These are phyloP conservation scores for Coccomyxa subellipsoidea DNA, from an alignment of 163 green algal species.

Conservation along the genomic window DNA sequence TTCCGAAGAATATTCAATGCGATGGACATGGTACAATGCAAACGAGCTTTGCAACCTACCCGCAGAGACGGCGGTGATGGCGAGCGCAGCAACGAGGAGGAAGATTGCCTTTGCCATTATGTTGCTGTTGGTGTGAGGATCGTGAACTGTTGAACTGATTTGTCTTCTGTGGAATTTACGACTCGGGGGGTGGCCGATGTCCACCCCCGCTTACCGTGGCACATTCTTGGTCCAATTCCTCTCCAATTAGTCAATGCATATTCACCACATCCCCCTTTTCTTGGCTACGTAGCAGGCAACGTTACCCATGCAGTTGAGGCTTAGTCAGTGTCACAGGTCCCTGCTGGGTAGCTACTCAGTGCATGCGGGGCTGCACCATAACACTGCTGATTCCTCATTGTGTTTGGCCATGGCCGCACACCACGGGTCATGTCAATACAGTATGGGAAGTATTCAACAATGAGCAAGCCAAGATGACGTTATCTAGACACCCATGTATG, in stretches of 20 bases:
- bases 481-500: too few species aligned
- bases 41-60: not conserved
- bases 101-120: not conserved
- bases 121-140: not conserved
- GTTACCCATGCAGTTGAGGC: not conserved
- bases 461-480: too few species aligned
- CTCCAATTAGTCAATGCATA: not conserved
- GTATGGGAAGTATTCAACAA: too few species aligned
- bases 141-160: not conserved
- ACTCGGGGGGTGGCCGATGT: too few species aligned
- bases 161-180: too few species aligned
- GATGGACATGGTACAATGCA: not conserved
- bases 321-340: not conserved
- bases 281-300: not conserved
- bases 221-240: not conserved
- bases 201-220: too few species aligned
- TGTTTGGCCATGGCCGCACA: too few species aligned
- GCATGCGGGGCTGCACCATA: too few species aligned
- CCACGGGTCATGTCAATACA: too few species aligned
- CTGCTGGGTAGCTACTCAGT: too few species aligned
- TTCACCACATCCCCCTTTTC: not conserved
- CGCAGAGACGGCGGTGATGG: not conserved
- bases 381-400: too few species aligned
- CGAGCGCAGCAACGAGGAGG: not conserved
- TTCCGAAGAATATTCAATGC: not conserved